Conservation (phyloP, 345 rosid species). For the Eucalyptus leucophloia region DNA sequence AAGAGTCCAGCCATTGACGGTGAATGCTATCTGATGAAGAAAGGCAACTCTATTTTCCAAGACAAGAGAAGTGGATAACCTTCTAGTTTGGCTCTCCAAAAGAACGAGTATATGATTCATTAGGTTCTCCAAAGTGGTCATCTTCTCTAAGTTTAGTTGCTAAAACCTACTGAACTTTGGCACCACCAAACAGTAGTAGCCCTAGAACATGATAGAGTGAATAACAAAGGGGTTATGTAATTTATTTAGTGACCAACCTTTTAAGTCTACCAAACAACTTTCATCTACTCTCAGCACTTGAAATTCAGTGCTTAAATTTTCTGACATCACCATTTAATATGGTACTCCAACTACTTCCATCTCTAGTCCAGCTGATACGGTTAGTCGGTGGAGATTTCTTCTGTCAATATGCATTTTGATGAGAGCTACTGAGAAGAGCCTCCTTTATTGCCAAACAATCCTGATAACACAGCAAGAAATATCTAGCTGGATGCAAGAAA, state of each 20-base stretch:
- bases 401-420: background rate
- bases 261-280: background rate
- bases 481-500: background rate
- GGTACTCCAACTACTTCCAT: background rate
- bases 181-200: background rate
- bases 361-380: background rate
- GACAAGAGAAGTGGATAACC: background rate
- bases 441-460: background rate
- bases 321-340: background rate
- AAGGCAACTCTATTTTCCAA: background rate
- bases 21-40: background rate
- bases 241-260: background rate
- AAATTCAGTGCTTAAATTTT: background rate
- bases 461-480: background rate
- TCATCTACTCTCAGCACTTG: background rate
- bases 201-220: background rate
- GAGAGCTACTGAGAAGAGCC: background rate
- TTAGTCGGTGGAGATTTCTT: background rate
- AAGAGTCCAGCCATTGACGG: background rate
- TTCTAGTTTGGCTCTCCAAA: background rate
- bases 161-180: background rate
- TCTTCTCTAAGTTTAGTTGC: background rate
- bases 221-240: background rate
- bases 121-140: background rate
- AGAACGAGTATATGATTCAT: background rate